Evolutionary conservation across 1,284 basidiomycete species (phyloP).

Genomic region (Ceratobasidium papillatum): DNA sequence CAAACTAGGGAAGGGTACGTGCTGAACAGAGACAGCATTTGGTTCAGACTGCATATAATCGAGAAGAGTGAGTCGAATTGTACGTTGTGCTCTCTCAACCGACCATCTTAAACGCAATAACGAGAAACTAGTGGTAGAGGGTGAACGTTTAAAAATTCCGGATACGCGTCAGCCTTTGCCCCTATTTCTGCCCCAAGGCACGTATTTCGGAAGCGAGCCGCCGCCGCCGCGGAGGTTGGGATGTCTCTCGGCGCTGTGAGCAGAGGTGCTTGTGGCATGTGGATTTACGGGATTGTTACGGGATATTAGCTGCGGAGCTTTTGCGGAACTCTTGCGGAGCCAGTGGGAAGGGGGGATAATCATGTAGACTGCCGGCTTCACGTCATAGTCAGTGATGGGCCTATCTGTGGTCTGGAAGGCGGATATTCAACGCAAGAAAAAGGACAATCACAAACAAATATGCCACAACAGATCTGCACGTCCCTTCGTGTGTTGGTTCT

Average conservation of each 20-base stretch:
- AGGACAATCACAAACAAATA: neutral
- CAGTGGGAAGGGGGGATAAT: neutral
- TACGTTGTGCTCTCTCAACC: neutral
- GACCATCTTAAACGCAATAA: neutral
- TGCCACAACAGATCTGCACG: neutral
- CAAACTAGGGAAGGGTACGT: too few relatives aligned
- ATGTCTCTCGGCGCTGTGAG: neutral
- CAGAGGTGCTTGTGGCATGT: neutral
- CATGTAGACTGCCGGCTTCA: neutral
- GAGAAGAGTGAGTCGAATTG: neutral
- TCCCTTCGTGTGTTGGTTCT: neutral
- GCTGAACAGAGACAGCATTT: neutral
- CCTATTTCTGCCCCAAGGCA: neutral
- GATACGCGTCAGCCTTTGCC: neutral
- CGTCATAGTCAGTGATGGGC: neutral
- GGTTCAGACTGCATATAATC: constrained; percentile 4
- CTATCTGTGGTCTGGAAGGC: neutral
- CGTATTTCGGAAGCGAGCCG: neutral
- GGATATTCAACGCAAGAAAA: neutral
- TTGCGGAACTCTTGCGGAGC: neutral
- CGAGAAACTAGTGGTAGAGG: neutral
- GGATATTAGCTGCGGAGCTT: neutral
- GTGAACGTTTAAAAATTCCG: neutral
- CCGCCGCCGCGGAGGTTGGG: neutral
- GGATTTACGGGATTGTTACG: neutral